Evolutionary conservation across 2,329 filamentous ascomycete species (phyloP), one percentile per base, ranked within the genome.

Genomic region (Phialophora expanda): DNA sequence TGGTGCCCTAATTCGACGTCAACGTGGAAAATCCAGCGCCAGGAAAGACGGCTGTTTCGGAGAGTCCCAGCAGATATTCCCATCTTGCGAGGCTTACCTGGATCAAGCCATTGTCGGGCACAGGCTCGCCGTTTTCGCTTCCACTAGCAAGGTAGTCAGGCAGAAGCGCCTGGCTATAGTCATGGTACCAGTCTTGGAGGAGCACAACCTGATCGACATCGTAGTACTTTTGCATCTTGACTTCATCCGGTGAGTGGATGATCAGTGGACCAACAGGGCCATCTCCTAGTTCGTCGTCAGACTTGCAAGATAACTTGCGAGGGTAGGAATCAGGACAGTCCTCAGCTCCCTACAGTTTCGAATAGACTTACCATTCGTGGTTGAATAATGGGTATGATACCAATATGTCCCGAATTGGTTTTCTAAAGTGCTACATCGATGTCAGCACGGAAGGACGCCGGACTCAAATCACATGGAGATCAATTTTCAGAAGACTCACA

Each of bases 171-270:
- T 61, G 58, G 24, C 58, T 61, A 44, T 61, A 61, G 58, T 61
- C 58, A 38, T 91, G 88, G 64, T 92, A 91, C 81, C 89, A 90
- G 71, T 92, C 89, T 17, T 87, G 87, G n/a, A 92, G 77, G 69
- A 89, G 89, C 22, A 92, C 74, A 0, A 89, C 80, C 30, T 87
- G 78, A 66, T 92, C 89, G 48, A 83, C 83, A 46, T 85, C 81
- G 32, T 87, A 86, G 51, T 85, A 76, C 56, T 83, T 82, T 20
- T 79, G 75, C 46, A 61, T 38, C 66, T 81, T 82, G 61, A 78
- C 83, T 70, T 84, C 83, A 7, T 85, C 79, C 4, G 80, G 80
- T 34, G 87, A 85, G 64, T 90, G 84, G 11, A 92, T 78, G 11
- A 92, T 81, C 54, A 92, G 76, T 0, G 89, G 86, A 0, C 87